A percentile compares a stretch with the other conserved stretches of the same genome.
Conservation (phyloP, 495 filamentous ascomycete species). For the Lophiotrema nucula region DNA sequence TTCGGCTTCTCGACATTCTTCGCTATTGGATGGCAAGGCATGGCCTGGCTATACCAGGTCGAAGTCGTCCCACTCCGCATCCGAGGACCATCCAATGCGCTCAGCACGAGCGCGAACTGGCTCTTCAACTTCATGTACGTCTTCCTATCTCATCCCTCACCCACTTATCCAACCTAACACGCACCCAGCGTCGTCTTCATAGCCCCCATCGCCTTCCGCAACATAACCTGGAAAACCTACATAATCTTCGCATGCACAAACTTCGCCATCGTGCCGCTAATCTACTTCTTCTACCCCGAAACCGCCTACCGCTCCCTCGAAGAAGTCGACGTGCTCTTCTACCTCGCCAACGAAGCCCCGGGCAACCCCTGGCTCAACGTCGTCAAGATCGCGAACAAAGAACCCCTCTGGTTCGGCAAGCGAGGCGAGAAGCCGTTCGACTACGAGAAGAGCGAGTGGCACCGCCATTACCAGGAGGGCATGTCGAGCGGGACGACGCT, state of each 20-base stretch:
- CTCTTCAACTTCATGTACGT: conserved; percentile 52
- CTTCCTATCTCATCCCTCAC: neutral
- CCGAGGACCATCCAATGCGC: conserved; percentile 70
- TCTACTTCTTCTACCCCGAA: conserved; percentile 65
- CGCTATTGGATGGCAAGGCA: conserved; percentile 72
- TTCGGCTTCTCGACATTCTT: conserved; percentile 80
- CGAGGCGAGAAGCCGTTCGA: conserved; percentile 65
- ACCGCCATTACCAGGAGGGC: conserved; percentile 29
- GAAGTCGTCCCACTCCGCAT: conserved; percentile 73
- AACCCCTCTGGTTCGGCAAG: conserved; percentile 69
- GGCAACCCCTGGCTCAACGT: conserved; percentile 52
- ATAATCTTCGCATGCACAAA: conserved; percentile 80
- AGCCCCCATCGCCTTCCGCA: conserved; percentile 66
- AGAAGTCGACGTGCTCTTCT: conserved; percentile 51
- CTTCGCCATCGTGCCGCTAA: conserved; percentile 56
- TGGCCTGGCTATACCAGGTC: conserved; percentile 74
- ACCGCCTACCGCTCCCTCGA: conserved; percentile 54
- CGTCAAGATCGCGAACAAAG: conserved; percentile 56
- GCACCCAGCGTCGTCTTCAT: conserved; percentile 67
- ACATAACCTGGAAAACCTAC: conserved; percentile 69
- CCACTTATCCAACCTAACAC: neutral
- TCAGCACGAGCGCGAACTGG: conserved; percentile 65
- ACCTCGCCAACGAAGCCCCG: conserved; percentile 3
- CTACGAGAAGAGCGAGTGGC: conserved; percentile 55
- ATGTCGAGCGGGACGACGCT: conserved; percentile 1